phyloP scores from a whole-genome alignment of 106 monocot species.

The Dendrobium nobile region DNA sequence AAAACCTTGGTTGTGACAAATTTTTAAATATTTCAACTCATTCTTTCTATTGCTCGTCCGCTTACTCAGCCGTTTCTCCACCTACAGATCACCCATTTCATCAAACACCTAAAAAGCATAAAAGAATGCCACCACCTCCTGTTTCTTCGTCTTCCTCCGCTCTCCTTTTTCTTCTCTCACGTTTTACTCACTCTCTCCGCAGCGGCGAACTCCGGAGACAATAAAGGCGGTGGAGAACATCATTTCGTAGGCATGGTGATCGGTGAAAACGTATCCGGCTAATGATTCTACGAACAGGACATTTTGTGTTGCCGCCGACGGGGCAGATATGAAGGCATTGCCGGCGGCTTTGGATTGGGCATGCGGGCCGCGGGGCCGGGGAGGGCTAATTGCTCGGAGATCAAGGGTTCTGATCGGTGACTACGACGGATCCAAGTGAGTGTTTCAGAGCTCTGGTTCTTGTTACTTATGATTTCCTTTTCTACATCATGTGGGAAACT shows the following conservation, averaged over 20 bases:
- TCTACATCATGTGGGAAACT: too few relatives aligned
- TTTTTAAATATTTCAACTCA: too few relatives aligned
- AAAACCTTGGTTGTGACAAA: too few relatives aligned
- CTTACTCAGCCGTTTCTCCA: too few relatives aligned
- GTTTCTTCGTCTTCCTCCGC: neutral
- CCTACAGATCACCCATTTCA: neutral
- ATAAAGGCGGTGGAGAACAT: constrained; percentile 45
- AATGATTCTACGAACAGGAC: constrained; percentile 77
- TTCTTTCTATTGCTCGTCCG: too few relatives aligned
- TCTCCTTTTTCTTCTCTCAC: constrained; percentile 13
- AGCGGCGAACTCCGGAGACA: neutral
- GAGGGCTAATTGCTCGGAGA: constrained; percentile 56
- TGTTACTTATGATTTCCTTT: neutral
- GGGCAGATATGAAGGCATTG: constrained; percentile 36
- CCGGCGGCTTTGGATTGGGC: constrained; percentile 97
- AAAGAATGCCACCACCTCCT: neutral
- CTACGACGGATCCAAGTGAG: constrained; percentile 80
- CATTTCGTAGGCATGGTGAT: constrained; percentile 69
- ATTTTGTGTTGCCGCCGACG: constrained; percentile 69
- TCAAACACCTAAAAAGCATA: neutral
- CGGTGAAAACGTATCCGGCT: constrained; percentile 83
- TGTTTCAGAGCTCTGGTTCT: neutral
- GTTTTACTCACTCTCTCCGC: constrained; percentile 4
- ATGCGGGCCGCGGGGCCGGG: constrained; percentile 89
- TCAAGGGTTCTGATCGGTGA: too few relatives aligned